These are phyloP conservation scores for Marasmius fiardii DNA, from an alignment of 1,284 basidiomycete species.

Conservation along the genomic window DNA sequence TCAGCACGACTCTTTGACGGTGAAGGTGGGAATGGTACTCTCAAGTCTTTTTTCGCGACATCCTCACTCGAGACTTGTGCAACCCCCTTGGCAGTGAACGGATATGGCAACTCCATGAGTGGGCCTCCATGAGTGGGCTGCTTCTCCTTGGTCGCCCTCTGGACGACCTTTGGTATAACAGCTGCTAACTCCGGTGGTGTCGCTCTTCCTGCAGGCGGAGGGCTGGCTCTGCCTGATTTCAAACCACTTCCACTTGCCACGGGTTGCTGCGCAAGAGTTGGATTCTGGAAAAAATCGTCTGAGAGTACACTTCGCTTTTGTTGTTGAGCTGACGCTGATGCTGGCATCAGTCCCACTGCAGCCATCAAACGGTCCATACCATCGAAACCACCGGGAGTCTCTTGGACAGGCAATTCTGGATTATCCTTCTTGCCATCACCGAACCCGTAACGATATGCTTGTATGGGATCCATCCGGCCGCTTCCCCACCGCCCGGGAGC, in stretches of 20 bases:
- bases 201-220: constrained; percentile 19
- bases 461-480: constrained; percentile 25
- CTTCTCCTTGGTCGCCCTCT: constrained; percentile 34
- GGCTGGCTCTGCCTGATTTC: constrained; percentile 17
- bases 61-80: constrained; percentile 57
- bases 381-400: constrained; percentile 34
- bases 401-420: constrained; percentile 16
- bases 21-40: constrained; percentile 69
- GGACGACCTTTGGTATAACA: constrained; percentile 41
- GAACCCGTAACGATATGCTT: constrained; percentile 2
- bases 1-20: constrained; percentile 24
- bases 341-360: constrained; percentile 58
- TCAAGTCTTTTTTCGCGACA: constrained; percentile 10
- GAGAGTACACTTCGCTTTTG: constrained; percentile 49
- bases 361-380: constrained; percentile 67
- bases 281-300: constrained; percentile 59
- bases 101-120: constrained; percentile 51
- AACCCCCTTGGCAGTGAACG: constrained; percentile 45
- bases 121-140: constrained; percentile 32
- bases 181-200: constrained; percentile 34
- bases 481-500: constrained; percentile 28
- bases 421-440: constrained; percentile 18
- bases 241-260: constrained; percentile 14
- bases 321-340: constrained; percentile 35
- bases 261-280: constrained; percentile 24